Base-by-base conservation (phyloP, 164 flowering plant species). In the Aristolochia contorta region DNA sequence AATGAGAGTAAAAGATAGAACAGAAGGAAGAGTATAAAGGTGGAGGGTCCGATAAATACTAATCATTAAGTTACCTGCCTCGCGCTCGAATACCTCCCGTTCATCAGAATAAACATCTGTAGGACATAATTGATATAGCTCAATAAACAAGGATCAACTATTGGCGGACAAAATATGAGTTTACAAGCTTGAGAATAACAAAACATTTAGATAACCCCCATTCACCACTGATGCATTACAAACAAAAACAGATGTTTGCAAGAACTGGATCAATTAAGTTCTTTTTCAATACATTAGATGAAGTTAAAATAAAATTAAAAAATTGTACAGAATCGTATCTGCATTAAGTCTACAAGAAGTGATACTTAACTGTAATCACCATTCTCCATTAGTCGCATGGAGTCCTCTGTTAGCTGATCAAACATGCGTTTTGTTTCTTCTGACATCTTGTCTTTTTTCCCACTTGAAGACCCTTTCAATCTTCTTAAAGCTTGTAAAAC, bases 401-500 rank as follows among this genome's bases (percentile, higher is more conserved):
- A 82, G 74, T 90, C 90, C 68, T 93, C 98, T 54, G 98, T 93
- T 32, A 93, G 85, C 70, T 90, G 96, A 76, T 93, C 96, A 82
- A 93, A 93, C 25, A 74, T 65, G 69, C 60, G 69, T 72, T 90
- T 88, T 41, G 79, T 82, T 57, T 86, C 90, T 75, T 78, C 77
- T 22, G 98, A 69, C 98, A 93, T 93, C 69, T 80, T 93, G 54
- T 71, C 86, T 73, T 84, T 89, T 72, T 69, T 83, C 67, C 69
- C 75, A 61, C 64, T 74, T 59, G 92, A n/a, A n/a, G n/a, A 72
- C 37, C 96, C 98, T 73, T 93, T 93, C 70, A 93, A 66, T 68
- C 98, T 84, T 72, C 83, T 87, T 76, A 93, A 71, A 61, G 92
- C 97, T 76, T 83, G 90, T 60, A 90, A 66, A 50, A 90, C 89